Evolutionary conservation across 805 yeast genomes (phyloP), one percentile per base, ranked within the genome.

Genomic region (Blastobotrys peoriensis): DNA sequence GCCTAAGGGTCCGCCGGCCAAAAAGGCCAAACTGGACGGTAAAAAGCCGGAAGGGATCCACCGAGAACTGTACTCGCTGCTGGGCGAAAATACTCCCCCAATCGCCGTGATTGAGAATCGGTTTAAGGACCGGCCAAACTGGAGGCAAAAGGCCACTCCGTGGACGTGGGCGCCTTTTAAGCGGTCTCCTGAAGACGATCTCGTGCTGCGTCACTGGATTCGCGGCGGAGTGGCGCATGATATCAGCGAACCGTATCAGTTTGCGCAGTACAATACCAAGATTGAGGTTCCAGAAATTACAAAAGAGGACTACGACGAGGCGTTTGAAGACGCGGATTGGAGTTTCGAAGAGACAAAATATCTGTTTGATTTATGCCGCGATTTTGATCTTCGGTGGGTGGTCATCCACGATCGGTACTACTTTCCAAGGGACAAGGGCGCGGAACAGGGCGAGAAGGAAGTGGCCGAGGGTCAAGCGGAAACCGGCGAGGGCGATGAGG

Each of bases 21-120:
- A 54, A 41, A 52, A 50, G 41, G 35, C 45, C 38, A 51, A 49
- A 34, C 38, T 52, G 15, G 57, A 48, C 21, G 40, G 48, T 17
- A 44, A 44, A 34, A 45, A 40, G 37, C 21, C 43, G 25, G 79
- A 67, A 8, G 95, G 95, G 20, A 83, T 91, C 78, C 89, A 86
- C 50, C 75, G 98, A 54, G 98, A 93, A 61, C 69, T 93, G 43
- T 89, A 83, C 63, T 84, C 83, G 52, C 71, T 94, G 43, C 69
- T 93, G 34, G 98, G 99, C 3, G 89, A 93, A 33, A 87, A 87
- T 62, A 79, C 95, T 1, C 96, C 98, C 1, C 89, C 98, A 0
- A 76, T 75, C 5, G 74, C 73, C n/a, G 75, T 74, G n/a, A 70
- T 71, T 41, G 69, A 68, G 42, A 66, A 62, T 42, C 73, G 78